phyloP scores from a whole-genome alignment of 2,329 filamentous ascomycete genomes.

The Penicillium sp. region DNA sequence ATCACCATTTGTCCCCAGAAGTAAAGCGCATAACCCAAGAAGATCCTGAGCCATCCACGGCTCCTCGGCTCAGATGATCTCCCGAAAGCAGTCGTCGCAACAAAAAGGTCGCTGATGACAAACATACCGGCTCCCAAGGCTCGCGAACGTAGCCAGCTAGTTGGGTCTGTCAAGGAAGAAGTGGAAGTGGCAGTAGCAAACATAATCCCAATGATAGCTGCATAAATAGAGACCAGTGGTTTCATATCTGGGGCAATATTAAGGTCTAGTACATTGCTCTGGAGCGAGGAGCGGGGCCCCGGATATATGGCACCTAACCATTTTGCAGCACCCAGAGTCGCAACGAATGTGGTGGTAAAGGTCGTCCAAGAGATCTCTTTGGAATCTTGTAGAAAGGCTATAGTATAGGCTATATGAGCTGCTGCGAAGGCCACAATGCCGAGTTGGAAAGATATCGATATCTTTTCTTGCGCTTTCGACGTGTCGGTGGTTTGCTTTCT shows the following conservation, averaged over 20 bases:
- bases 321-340: neutral
- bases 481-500: neutral
- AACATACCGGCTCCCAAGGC: constrained; percentile 36
- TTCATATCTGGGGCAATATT: neutral
- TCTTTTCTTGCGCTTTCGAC: neutral
- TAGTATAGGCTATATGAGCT: neutral
- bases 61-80: constrained; percentile 3
- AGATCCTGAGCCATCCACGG: neutral
- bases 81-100: constrained; percentile 37
- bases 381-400: neutral
- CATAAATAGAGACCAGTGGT: neutral
- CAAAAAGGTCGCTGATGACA: constrained; percentile 37
- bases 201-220: neutral
- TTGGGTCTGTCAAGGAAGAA: neutral
- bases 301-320: neutral
- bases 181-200: neutral
- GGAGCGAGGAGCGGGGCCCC: neutral
- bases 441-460: neutral
- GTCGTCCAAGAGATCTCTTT: neutral
- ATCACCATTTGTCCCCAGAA: constrained; percentile 1
- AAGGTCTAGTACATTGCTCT: neutral
- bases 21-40: neutral
- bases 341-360: neutral
- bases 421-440: neutral
- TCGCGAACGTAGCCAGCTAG: constrained; percentile 24